Evolutionary conservation across 1,139 yeast species (phyloP), one percentile per base, ranked within the genome.

Genomic region (Sugiyamaella grinbergsii): DNA sequence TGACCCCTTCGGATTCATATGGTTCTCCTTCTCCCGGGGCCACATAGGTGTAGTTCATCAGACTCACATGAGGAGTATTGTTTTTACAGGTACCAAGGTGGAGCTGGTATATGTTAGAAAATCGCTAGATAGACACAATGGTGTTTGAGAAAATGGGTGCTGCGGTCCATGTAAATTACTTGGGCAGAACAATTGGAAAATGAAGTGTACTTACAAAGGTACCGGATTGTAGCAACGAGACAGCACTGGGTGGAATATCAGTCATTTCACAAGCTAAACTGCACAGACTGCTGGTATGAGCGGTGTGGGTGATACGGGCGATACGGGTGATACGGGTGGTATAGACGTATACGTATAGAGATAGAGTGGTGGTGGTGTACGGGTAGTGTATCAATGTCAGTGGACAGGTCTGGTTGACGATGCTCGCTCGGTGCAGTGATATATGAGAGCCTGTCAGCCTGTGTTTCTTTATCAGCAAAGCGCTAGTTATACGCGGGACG

Each of bases 31-130:
- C 67, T 10, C 68, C 72, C 6, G 62, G 58, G 29, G 64, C 66
- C 8, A 82, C 66, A 58, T 81, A 87, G 3, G 93, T 82, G 66
- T 86, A 90, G 68, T 88, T 90, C 97, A 90, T 90, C 59, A 90
- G 76, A 10, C 93, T 79, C 2, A 89, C 95, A 59, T 90, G 94
- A 5, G 97, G 97, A 52, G 83, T 77, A 47, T 82, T 71, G 22
- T 74, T 68, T 45, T 76, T 70, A 53, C 86, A 79, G 1, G 97
- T 90, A 6, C 91, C 96, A 48, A 90, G 74, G 67, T 90, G 97
- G 39, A 90, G 79, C 66, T 82, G 83, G n/a, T 55, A 83, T 31
- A 19, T 38, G n/a, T 2, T 42, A 33, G 26, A 42, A 23, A 20
- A 40, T 4, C 5, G 22, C 8, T 5, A n/a, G 34, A 31, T 11